phyloP scores from a whole-genome alignment of 345 rosid genomes.

The Gossypium turneri region DNA sequence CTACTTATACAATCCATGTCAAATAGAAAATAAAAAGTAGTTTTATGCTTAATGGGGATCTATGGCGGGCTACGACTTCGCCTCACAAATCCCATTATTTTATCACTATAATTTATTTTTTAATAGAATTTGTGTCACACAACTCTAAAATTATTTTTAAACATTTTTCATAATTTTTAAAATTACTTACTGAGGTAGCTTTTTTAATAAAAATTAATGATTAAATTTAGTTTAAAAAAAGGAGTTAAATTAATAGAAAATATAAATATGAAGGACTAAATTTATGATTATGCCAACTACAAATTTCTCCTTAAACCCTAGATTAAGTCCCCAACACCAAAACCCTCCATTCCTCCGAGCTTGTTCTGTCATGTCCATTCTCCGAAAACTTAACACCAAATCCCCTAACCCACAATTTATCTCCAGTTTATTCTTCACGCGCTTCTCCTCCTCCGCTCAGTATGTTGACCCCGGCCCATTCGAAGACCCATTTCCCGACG shows the following conservation, averaged over 20 bases:
- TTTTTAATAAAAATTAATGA: too few relatives aligned
- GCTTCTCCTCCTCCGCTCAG: constrained; percentile 24
- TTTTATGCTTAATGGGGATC: too few relatives aligned
- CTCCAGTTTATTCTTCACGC: constrained; percentile 12
- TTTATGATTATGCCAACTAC: too few relatives aligned
- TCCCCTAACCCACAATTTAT: constrained; percentile 10
- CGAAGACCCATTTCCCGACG: constrained; percentile 22
- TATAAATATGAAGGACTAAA: too few relatives aligned
- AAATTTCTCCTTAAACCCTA: constrained; percentile 12
- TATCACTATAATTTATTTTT: too few relatives aligned
- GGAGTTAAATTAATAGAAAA: too few relatives aligned
- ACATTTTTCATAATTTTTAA: too few relatives aligned
- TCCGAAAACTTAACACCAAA: constrained; percentile 17
- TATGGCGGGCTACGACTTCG: fast-evolving
- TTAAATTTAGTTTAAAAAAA: too few relatives aligned
- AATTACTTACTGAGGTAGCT: fast-evolving
- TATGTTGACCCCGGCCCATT: constrained; percentile 12
- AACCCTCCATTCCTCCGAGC: not conserved
- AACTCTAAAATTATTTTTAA: too few relatives aligned
- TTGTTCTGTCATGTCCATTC: constrained; percentile 11
- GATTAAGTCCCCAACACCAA: not conserved
- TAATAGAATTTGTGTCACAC: fast-evolving
- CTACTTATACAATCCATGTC: too few relatives aligned
- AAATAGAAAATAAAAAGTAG: too few relatives aligned
- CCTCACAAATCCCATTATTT: fast-evolving